Evolutionary conservation across 2,329 filamentous ascomycete genomes (phyloP), one percentile per base, ranked within the genome.

Genomic region (Bipolaris sorokiniana): DNA sequence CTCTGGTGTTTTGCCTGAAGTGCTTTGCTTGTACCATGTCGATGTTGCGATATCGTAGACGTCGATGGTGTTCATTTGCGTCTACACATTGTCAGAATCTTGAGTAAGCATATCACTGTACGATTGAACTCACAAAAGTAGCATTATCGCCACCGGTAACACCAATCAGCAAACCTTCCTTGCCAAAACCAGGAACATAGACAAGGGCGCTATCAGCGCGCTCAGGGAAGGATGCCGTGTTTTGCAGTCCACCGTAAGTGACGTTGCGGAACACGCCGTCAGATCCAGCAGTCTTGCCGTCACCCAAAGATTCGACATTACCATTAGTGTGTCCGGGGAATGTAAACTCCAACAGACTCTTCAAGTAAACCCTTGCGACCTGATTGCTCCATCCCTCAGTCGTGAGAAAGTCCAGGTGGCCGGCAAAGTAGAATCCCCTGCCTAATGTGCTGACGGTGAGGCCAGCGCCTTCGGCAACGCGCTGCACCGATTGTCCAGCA

Each of bases 371-470:
- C 5, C 89, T 81, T 0, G 80, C 76, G 20, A 86, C 80, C 51
- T 85, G 82, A 48, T 84, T 83, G n/a, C 86, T 87, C 90, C 90
- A 92, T 11, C 86, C 89, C 62, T 81, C 73, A 1, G 84, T 86
- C 0, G 84, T 87, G 58, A 84, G 83, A 23, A 79, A 81, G 71
- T 93, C 90, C 5, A 90, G 78, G 73, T 92, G 90, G 0, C 90
- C 90, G 23, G 89, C 90, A 75, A 93, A 93, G 72, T 91, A 93
- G 81, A 87, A 93, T 31, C 88, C 90, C 45, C 88, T 77, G 0
- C 89, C 89, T 0, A 92, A 77, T 51, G 87, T 85, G 0, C 88
- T 85, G 0, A 92, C 86, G 26, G 86, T 89, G 13, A 90, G 76
- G 0, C 89, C 89, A 10, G 90, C 88, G 6, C 90, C 90, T 71